Base-by-base conservation (phyloP, 1,284 basidiomycete species). In the Paramarasmius palmivorus region DNA sequence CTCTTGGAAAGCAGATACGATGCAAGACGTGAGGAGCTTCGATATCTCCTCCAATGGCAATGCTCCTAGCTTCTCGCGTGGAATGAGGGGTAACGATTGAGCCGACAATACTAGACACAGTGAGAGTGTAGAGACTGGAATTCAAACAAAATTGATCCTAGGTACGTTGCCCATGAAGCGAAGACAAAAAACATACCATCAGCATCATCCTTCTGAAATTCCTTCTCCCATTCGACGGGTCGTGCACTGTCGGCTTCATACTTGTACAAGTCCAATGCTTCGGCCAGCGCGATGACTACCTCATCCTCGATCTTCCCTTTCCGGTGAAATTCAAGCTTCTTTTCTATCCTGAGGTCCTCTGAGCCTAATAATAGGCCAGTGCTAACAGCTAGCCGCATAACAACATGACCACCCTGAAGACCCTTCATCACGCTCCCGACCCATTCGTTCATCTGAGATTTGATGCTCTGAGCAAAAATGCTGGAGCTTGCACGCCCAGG, bases 321-420 rank as follows among this genome's bases (percentile, higher is more conserved):
- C 41, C 64, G 63, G 8, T 66, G 63, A 22, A 63, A 57, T 25
- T 61, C 61, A 32, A 63, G 55, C 36, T 61, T 59, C 25, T 57
- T 53, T 29, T 65, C 63, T 3, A 57, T 54, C 67, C 66, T 73
- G 56, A 84, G 59, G 59, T 88, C 87, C 50, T 82, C 75, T 25
- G 88, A 63, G 0, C 84, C 89, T 10, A 83, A 65, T 29, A 90
- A 63, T n/a, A 90, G 65, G 0, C 89, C 88, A 10, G 77, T 77
- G 54, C 76, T 79, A 48, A 81, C 81, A 5, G 82, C 80, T 9
- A 90, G 69, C 39, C 82, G 73, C 12, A 86, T 68, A 25, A 86
- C 68, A 0, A 83, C 71, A 58, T 81, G 75, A 2, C 86, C 85
- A 2, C 86, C 86, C 56, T 81, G 77, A 37, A 88, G 65, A 2